These are phyloP conservation scores for Nakazawaea laoshanensis DNA, from an alignment of 805 yeast species.

Conservation along the genomic window DNA sequence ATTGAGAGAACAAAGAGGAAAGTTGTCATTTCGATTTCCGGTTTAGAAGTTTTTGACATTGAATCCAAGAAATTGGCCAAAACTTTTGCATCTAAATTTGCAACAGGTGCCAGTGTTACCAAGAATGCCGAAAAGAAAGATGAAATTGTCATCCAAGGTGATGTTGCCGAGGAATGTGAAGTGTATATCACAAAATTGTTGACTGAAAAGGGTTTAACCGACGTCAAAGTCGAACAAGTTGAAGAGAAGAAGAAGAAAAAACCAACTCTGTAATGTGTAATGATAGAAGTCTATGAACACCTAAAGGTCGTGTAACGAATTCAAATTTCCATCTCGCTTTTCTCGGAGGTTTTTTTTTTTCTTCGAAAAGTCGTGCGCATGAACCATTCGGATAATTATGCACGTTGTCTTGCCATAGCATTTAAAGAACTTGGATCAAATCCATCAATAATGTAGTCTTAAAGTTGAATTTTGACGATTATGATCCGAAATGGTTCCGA, in stretches of 20 bases:
- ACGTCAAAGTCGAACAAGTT: conserved; percentile 82
- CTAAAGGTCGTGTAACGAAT: no score
- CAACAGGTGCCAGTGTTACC: conserved; percentile 91
- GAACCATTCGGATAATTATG: no score
- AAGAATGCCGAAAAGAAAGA: conserved; percentile 89
- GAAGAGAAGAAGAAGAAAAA: conserved; percentile 78
- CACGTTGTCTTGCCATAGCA: no score
- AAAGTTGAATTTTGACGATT: no score
- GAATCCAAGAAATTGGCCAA: conserved; percentile 89
- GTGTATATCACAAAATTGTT: conserved; percentile 61
- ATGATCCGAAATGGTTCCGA: no score
- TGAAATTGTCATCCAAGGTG: conserved; percentile 90
- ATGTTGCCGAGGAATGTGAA: conserved; percentile 87
- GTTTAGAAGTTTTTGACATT: conserved; percentile 80
- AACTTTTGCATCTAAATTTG: conserved; percentile 88
- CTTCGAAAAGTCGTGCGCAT: no score
- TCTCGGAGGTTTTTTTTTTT: no score
- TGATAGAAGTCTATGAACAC: no score
- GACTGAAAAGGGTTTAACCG: conserved; percentile 73
- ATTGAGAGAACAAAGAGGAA: conserved; percentile 88
- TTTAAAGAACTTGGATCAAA: no score
- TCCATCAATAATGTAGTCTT: no score
- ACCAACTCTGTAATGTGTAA: no score
- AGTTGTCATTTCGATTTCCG: conserved; percentile 77
- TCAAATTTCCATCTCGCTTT: no score